Percentiles rank a stretch among this genome's conserved stretches.
phyloP scores from a whole-genome alignment of 2,329 filamentous ascomycete genomes.

The Ophiostoma himal-ulmi region DNA sequence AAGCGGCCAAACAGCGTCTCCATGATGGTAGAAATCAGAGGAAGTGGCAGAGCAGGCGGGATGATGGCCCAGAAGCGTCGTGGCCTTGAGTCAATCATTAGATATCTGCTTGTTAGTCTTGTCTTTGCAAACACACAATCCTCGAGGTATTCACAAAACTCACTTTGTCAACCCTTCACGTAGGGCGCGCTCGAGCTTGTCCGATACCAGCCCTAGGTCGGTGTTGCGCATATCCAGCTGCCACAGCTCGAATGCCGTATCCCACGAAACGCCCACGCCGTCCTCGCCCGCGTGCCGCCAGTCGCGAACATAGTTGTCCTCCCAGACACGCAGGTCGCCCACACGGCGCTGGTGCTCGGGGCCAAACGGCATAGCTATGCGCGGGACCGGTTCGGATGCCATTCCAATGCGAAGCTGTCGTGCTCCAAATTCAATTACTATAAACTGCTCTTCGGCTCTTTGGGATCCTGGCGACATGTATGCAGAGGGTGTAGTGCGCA shows the following conservation, averaged over 20 bases:
- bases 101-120: constrained; percentile 40
- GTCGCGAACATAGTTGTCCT: constrained; percentile 45
- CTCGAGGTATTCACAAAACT: constrained; percentile 45
- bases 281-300: constrained; percentile 36
- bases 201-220: constrained; percentile 74
- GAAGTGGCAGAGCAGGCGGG: constrained; percentile 34
- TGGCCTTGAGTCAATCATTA: constrained; percentile 68
- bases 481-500: constrained; percentile 42
- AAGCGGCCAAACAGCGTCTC: constrained; percentile 76
- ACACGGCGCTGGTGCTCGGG: constrained; percentile 70
- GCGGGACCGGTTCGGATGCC: constrained; percentile 74
- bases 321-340: constrained; percentile 75
- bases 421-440: constrained; percentile 78
- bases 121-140: not conserved
- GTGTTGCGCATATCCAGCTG: constrained; percentile 63
- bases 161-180: constrained; percentile 63
- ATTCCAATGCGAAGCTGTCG: constrained; percentile 77
- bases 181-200: constrained; percentile 78
- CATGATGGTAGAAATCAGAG: constrained; percentile 51
- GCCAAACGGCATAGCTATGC: constrained; percentile 62
- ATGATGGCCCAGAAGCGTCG: constrained; percentile 69
- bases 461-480: constrained; percentile 57
- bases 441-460: constrained; percentile 72
- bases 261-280: constrained; percentile 49
- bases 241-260: constrained; percentile 68